A percentile compares a stretch with the other conserved stretches of the same genome.
Evolutionary conservation across 116 monocot species (phyloP).

Genomic region (Dioscorea cayenensis): DNA sequence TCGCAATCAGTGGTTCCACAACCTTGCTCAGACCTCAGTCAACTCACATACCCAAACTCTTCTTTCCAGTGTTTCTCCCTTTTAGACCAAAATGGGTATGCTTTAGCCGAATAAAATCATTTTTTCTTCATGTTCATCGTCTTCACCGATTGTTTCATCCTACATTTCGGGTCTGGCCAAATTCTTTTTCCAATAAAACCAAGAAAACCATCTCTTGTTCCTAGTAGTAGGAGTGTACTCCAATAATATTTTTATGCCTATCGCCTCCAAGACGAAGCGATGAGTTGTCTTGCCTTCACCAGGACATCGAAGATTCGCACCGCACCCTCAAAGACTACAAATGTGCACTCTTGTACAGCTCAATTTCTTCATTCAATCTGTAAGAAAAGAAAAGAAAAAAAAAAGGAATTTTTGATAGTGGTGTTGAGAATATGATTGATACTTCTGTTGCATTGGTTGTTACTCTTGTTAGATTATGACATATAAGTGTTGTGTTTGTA

Average conservation of each 20-base stretch:
- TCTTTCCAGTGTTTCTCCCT: slow-evolving; percentile 21
- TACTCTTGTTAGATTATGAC: not conserved
- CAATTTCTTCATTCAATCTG: slow-evolving; percentile 4
- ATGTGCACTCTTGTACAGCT: slow-evolving; percentile 13
- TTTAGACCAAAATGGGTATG: not conserved
- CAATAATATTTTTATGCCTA: not conserved
- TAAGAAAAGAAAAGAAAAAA: not conserved
- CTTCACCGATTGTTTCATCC: not conserved
- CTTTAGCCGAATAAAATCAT: not conserved
- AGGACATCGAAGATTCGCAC: not conserved
- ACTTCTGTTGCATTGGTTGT: not conserved
- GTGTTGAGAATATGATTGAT: slow-evolving; percentile 4
- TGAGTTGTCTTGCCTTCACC: not conserved
- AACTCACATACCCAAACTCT: slow-evolving; percentile 15
- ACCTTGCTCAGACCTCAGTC: slow-evolving; percentile 25
- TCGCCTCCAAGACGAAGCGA: not conserved
- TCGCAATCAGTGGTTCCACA: slow-evolving; percentile 40
- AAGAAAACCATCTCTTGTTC: not conserved
- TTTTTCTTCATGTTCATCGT: not conserved
- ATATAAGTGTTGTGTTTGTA: not conserved
- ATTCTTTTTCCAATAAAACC: slow-evolving; percentile 1
- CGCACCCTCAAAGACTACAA: not conserved
- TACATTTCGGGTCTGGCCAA: not conserved
- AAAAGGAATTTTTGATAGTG: slow-evolving; percentile 7
- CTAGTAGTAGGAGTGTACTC: not conserved